These are phyloP conservation scores for Penstemon eatonii DNA, from an alignment of 257 asterid genomes.

Conservation along the genomic window DNA sequence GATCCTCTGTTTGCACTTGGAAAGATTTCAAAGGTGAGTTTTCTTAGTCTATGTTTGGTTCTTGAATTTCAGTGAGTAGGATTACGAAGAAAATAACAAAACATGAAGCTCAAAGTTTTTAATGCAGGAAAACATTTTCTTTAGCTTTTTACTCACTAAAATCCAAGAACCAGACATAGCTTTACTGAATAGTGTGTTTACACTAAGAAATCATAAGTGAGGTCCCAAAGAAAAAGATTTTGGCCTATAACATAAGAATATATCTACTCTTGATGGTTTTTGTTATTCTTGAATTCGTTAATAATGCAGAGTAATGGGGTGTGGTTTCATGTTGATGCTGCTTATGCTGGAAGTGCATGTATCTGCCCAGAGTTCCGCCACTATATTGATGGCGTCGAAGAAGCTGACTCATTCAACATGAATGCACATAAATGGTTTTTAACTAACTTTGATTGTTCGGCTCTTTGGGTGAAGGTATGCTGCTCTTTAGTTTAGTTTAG, in stretches of 20 bases:
- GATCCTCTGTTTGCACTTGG: conserved; percentile 82
- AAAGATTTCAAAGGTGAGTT: conserved; percentile 63
- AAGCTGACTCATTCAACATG: conserved; percentile 88
- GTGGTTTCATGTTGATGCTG: conserved; percentile 98
- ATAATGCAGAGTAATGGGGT: conserved; percentile 60
- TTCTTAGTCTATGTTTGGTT: neutral
- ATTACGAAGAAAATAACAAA: neutral
- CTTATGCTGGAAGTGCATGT: conserved; percentile 98
- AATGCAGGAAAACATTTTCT: neutral
- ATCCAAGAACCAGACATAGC: too few relatives aligned
- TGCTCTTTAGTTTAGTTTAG: neutral
- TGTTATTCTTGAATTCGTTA: conserved; percentile 3
- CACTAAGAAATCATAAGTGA: too few relatives aligned
- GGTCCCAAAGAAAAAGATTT: neutral
- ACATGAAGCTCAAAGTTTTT: neutral
- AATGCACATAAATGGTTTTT: conserved; percentile 95
- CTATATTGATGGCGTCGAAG: conserved; percentile 76
- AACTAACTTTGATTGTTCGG: conserved; percentile 96
- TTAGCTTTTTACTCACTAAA: too few relatives aligned
- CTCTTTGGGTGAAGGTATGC: conserved; percentile 94
- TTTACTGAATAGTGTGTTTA: too few relatives aligned
- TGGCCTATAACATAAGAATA: neutral
- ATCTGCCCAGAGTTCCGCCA: conserved; percentile 86
- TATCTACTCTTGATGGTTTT: neutral
- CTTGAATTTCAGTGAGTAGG: neutral